phyloP scores from a whole-genome alignment of 306 rosid species.

The Trichosanthes cucumerina region DNA sequence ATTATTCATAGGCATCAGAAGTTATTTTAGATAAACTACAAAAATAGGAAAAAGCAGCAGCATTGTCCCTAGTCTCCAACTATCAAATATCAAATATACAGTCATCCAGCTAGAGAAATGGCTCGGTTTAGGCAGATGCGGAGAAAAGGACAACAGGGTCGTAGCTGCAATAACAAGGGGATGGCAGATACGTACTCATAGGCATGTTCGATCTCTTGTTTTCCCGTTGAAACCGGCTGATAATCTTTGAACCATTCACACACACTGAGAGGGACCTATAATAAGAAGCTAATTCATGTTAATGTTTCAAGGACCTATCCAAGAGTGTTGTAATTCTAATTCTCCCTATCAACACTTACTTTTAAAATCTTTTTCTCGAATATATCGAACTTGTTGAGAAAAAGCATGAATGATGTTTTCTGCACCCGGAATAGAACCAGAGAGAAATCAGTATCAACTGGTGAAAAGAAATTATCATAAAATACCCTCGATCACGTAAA shows the following conservation, averaged over 20 bases:
- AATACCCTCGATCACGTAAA: neutral
- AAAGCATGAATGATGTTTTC: constrained; percentile 99
- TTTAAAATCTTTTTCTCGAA: constrained; percentile 87
- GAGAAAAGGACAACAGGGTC: neutral
- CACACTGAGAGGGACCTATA: constrained; percentile 74
- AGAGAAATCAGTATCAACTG: neutral
- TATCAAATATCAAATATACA: no score
- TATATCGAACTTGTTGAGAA: constrained; percentile 91
- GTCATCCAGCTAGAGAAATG: neutral
- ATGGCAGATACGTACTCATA: constrained; percentile 56
- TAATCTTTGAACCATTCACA: constrained; percentile 96
- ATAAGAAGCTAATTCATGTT: constrained; percentile 22
- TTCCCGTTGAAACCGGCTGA: constrained; percentile 84
- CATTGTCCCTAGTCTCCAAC: neutral
- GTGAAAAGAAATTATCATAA: neutral
- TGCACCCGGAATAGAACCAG: constrained; percentile 20
- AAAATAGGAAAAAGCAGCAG: neutral
- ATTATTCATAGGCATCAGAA: neutral
- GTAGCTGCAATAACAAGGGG: neutral
- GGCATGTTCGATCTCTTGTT: constrained; percentile 87
- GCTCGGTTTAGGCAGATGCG: neutral
- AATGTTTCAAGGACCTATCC: constrained; percentile 2
- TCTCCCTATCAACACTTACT: constrained; percentile 33
- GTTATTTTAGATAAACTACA: neutral
- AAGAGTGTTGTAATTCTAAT: neutral